Percentiles rank a stretch among this genome's conserved stretches.
These are phyloP conservation scores for Theobroma grandiflorum DNA, from an alignment of 441 rosid genomes.

Conservation along the genomic window DNA sequence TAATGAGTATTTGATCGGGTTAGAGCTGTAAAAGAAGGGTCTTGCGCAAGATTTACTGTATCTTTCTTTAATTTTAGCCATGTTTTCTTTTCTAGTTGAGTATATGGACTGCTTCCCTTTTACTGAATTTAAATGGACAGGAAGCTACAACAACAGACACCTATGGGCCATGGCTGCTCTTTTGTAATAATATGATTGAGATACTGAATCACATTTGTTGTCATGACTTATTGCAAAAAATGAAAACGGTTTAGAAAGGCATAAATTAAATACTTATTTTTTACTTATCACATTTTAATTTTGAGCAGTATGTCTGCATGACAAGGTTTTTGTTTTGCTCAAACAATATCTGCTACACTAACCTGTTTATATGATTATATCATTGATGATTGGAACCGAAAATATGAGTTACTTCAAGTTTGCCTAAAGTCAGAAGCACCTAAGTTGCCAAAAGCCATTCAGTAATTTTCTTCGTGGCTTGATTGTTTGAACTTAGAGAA, in stretches of 20 bases:
- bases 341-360: no score
- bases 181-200: not conserved
- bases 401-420: no score
- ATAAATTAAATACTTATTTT: no score
- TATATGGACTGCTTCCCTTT: not conserved
- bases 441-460: no score
- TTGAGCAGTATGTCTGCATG: not conserved
- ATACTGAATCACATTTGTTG: not conserved
- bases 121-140: not conserved
- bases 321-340: not conserved
- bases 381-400: no score
- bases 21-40: not conserved
- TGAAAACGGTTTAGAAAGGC: not conserved
- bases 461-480: no score
- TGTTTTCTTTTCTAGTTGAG: not conserved
- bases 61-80: no score
- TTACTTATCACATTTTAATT: not conserved
- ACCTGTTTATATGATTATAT: no score
- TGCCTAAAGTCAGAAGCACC: no score
- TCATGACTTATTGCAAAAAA: not conserved
- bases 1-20: not conserved
- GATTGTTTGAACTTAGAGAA: no score
- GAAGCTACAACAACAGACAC: not conserved
- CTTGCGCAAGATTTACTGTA: not conserved
- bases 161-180: not conserved